Conservation (phyloP, 2,329 filamentous ascomycete genomes). For the Talaromyces pinophilus region DNA sequence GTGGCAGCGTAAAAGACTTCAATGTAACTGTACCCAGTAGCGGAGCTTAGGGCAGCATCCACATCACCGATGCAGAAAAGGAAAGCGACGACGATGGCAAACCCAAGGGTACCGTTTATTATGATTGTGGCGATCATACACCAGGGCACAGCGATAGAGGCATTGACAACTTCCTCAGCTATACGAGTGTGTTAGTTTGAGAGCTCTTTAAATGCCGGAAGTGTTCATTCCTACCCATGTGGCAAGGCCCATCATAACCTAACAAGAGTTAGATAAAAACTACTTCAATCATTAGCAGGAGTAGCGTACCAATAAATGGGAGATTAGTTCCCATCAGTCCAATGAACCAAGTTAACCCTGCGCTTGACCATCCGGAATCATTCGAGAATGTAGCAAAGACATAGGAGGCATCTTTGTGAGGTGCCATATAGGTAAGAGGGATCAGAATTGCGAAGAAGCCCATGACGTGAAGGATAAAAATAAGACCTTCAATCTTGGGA, state of each 20-base stretch:
- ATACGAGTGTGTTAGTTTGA: constrained; percentile 24
- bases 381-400: constrained; percentile 26
- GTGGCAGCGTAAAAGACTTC: constrained; percentile 50
- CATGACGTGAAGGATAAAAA: constrained; percentile 54
- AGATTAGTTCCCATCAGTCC: constrained; percentile 25
- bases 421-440: constrained; percentile 3
- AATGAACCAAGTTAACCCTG: constrained; percentile 28
- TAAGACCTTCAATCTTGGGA: constrained; percentile 51
- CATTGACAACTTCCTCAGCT: constrained; percentile 44
- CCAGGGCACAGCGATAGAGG: constrained; percentile 37
- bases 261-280: too few relatives aligned
- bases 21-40: constrained; percentile 43
- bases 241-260: too few relatives aligned
- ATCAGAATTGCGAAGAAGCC: constrained; percentile 55
- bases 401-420: constrained; percentile 21
- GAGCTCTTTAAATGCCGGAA: too few relatives aligned
- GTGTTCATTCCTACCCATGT: too few relatives aligned
- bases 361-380: constrained; percentile 25
- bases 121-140: constrained; percentile 38
- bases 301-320: not conserved
- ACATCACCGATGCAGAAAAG: constrained; percentile 40
- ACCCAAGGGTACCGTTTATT: constrained; percentile 39
- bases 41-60: constrained; percentile 32
- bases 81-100: constrained; percentile 38
- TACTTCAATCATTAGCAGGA: constrained; percentile 3